Evolutionary conservation across 179 eudicot genomes (phyloP).

Genomic region (Beta lomatogona): DNA sequence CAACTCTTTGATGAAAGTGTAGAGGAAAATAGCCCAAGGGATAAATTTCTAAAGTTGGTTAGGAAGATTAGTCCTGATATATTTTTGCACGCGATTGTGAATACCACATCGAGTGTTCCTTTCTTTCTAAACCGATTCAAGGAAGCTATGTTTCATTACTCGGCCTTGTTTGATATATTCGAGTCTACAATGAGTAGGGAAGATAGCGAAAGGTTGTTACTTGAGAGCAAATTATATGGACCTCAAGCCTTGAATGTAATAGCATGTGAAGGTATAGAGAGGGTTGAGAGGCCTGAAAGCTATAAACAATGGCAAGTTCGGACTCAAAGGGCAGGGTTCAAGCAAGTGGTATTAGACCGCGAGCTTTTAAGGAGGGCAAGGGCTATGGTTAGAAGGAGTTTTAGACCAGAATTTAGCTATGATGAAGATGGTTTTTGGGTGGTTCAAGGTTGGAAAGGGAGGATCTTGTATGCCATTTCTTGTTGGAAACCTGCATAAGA

Average conservation of each 20-base stretch:
- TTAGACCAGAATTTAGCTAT: slow-evolving; percentile 42
- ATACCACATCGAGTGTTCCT: slow-evolving; percentile 47
- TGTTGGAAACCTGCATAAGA: slow-evolving; percentile 41
- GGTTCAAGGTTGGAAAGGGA: slow-evolving; percentile 62
- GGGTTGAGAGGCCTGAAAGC: slow-evolving; percentile 51
- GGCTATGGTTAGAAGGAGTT: slow-evolving; percentile 42
- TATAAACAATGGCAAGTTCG: slow-evolving; percentile 49
- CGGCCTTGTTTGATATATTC: slow-evolving; percentile 50
- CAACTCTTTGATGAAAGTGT: slow-evolving; percentile 49
- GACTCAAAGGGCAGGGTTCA: slow-evolving; percentile 45
- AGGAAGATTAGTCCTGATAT: slow-evolving; percentile 43
- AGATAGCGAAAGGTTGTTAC: slow-evolving; percentile 39
- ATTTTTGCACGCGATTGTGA: slow-evolving; percentile 50
- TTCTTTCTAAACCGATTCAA: slow-evolving; percentile 54
- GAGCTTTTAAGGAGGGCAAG: slow-evolving; percentile 38
- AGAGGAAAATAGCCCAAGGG: slow-evolving; percentile 48
- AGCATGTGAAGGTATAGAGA: slow-evolving; percentile 49
- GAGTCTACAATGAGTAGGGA: slow-evolving; percentile 46
- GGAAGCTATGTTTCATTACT: slow-evolving; percentile 53
- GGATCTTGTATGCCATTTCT: slow-evolving; percentile 49
- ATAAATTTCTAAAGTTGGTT: slow-evolving; percentile 43
- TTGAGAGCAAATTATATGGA: slow-evolving; percentile 48
- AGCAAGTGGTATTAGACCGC: slow-evolving; percentile 32
- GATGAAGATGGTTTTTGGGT: slow-evolving; percentile 51
- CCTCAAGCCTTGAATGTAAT: slow-evolving; percentile 47